Evolutionary conservation across 768 basidiomycete genomes (phyloP).

Genomic region (Tulasnella sp.): DNA sequence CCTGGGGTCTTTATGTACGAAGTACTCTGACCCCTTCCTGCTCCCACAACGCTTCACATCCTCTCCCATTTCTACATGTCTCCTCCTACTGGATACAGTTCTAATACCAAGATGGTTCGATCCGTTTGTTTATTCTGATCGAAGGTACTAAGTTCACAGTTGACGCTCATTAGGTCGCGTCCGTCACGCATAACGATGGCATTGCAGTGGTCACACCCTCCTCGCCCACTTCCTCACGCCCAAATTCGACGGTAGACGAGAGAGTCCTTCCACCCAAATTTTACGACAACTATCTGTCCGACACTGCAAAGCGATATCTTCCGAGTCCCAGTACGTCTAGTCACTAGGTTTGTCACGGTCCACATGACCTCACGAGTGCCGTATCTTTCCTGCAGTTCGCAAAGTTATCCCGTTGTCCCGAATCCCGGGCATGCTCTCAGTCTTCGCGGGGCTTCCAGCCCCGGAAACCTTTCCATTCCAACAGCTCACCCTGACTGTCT

Average conservation of each 20-base stretch:
- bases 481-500: slow-evolving; percentile 61
- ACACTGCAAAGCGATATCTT: not conserved
- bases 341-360: not conserved
- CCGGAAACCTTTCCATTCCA: slow-evolving; percentile 84
- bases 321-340: slow-evolving; percentile 10
- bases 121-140: not conserved
- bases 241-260: not conserved
- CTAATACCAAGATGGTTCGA: not conserved
- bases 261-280: not conserved
- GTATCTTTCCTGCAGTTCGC: slow-evolving; percentile 41
- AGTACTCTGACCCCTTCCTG: not conserved
- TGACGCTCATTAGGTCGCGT: not conserved
- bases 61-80: not conserved
- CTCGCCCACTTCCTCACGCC: not conserved
- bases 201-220: not conserved
- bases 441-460: slow-evolving; percentile 91
- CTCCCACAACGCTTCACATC: not conserved
- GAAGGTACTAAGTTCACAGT: not conserved
- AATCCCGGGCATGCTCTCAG: slow-evolving; percentile 68
- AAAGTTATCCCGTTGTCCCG: slow-evolving; percentile 74
- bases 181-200: not conserved
- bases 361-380: not conserved
- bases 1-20: not conserved
- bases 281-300: slow-evolving; percentile 6
- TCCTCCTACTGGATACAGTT: not conserved